Conservation (phyloP, 495 filamentous ascomycete species). For the Choiromyces venosus region DNA sequence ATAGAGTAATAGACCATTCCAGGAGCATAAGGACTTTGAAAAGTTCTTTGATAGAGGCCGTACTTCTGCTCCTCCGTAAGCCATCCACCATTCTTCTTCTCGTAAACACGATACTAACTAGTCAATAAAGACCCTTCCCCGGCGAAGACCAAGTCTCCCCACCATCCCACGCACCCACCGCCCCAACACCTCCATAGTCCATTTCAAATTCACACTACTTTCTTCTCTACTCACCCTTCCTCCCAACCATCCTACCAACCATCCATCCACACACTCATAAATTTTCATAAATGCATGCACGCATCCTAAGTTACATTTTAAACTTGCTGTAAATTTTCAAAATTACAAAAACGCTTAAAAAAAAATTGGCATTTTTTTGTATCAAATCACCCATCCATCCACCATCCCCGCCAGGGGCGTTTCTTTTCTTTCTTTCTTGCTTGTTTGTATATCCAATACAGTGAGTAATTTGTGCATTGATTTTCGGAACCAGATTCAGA, state of each 20-base stretch:
- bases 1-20: constrained; percentile 55
- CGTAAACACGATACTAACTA: background rate
- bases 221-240: background rate
- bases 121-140: background rate
- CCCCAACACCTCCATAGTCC: background rate
- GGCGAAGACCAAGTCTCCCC: background rate
- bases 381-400: background rate
- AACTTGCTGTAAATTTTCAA: background rate
- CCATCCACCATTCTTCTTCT: background rate
- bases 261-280: background rate
- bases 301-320: background rate
- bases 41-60: constrained; percentile 72
- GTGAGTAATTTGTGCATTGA: background rate
- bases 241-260: background rate
- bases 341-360: background rate
- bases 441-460: background rate
- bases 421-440: background rate
- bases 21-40: constrained; percentile 77
- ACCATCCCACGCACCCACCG: background rate
- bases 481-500: background rate
- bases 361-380: background rate
- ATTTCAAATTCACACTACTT: constrained; percentile 2
- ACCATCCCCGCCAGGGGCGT: background rate
- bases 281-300: too few relatives aligned
- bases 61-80: constrained; percentile 40